Evolutionary conservation across 2,329 filamentous ascomycete species (phyloP).

Genomic region (Massarina eburnea): DNA sequence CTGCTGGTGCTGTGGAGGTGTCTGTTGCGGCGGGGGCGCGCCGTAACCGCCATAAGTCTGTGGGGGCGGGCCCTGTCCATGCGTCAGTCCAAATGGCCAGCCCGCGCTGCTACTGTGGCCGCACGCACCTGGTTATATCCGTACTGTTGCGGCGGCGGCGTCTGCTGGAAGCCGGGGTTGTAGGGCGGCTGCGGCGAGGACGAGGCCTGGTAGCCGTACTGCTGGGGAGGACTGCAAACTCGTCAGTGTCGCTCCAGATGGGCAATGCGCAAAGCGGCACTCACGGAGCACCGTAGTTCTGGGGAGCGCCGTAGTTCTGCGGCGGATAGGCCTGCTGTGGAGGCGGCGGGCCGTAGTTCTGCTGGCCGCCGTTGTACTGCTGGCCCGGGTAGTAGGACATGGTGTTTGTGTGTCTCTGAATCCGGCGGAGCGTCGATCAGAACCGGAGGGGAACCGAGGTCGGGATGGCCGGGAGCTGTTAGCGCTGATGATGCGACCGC

Average conservation of each 20-base stretch:
- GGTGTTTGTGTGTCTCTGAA: constrained; percentile 8
- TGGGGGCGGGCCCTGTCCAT: constrained; percentile 31
- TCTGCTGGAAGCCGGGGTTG: constrained; percentile 41
- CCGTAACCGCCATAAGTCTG: constrained; percentile 34
- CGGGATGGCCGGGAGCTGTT: constrained; percentile 1
- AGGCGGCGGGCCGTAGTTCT: constrained; percentile 44
- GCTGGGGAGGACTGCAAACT: constrained; percentile 32
- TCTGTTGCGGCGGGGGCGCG: constrained; percentile 22
- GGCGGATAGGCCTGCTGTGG: constrained; percentile 41
- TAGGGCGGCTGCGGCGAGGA: constrained; percentile 45
- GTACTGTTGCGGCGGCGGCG: constrained; percentile 47
- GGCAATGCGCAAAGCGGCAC: constrained; percentile 9
- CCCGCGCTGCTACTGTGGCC: not conserved
- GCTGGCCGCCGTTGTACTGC: constrained; percentile 43
- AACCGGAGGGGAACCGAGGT: constrained; percentile 11
- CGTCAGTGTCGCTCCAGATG: constrained; percentile 12
- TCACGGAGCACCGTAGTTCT: constrained; percentile 34
- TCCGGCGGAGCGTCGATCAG: constrained; percentile 5
- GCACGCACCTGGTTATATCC: constrained; percentile 45
- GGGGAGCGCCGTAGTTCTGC: constrained; percentile 30
- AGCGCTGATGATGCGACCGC: not conserved
- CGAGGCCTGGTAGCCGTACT: constrained; percentile 35
- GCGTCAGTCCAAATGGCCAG: constrained; percentile 18
- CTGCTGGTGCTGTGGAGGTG: constrained; percentile 19
- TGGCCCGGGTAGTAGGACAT: constrained; percentile 49